Evolutionary conservation across 768 basidiomycete genomes (phyloP).

Genomic region (Mycena filopes): DNA sequence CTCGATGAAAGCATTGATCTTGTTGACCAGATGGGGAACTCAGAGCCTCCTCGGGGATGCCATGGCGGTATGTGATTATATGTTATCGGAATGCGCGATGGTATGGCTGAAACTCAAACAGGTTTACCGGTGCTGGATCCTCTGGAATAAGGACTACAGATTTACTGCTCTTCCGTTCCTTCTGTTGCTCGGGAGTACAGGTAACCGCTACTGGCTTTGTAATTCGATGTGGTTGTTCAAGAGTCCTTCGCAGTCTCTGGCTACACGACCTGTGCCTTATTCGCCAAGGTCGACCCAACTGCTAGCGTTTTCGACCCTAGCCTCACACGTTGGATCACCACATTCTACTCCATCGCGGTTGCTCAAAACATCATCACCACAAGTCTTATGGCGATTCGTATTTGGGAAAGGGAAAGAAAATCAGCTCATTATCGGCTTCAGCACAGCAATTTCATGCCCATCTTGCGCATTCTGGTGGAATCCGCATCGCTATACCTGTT

Average conservation of each 20-base stretch:
- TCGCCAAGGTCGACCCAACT: slow-evolving; percentile 18
- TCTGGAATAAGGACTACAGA: slow-evolving; percentile 31
- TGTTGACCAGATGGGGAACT: slow-evolving; percentile 27
- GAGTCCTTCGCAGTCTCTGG: slow-evolving; percentile 33
- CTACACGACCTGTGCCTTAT: slow-evolving; percentile 34
- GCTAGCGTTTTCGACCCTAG: slow-evolving; percentile 25
- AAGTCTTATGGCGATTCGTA: slow-evolving; percentile 32
- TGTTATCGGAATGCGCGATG: too few species aligned
- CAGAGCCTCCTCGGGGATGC: slow-evolving; percentile 35
- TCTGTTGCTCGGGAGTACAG: slow-evolving; percentile 28
- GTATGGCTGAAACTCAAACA: slow-evolving; percentile 1
- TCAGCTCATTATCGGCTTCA: slow-evolving; percentile 18
- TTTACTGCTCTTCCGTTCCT: slow-evolving; percentile 28
- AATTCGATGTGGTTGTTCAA: too few species aligned
- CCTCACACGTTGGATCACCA: slow-evolving; percentile 33
- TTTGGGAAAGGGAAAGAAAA: slow-evolving; percentile 29
- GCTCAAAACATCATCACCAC: slow-evolving; percentile 37
- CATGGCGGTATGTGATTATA: slow-evolving; percentile 22
- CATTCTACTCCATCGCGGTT: slow-evolving; percentile 35
- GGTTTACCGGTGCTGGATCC: slow-evolving; percentile 38
- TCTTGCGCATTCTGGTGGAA: slow-evolving; percentile 33
- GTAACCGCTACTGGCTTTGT: too few species aligned
- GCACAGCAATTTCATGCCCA: slow-evolving; percentile 20
- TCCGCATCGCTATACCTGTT: slow-evolving; percentile 34
- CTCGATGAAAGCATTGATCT: not conserved